A percentile compares a stretch with the other conserved stretches of the same genome.
Evolutionary conservation across 768 basidiomycete genomes (phyloP).

Genomic region (Pleurotus tuoliensis): DNA sequence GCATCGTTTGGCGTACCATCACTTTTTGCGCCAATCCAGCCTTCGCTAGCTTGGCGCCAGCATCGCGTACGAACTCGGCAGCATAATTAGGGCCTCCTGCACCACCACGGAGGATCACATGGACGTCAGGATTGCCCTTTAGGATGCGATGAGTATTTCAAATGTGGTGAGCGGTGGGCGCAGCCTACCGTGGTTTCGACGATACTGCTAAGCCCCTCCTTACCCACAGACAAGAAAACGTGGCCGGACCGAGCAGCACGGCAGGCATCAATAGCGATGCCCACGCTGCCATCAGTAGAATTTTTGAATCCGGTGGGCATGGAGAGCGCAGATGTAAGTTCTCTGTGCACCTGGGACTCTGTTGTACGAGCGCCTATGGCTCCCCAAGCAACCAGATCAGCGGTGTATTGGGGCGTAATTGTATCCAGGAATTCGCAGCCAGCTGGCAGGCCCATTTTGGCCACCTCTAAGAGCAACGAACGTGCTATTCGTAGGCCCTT

Average conservation of each 20-base stretch:
- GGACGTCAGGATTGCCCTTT: slow-evolving; percentile 79
- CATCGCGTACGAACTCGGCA: slow-evolving; percentile 66
- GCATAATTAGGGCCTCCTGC: slow-evolving; percentile 87
- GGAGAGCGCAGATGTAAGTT: slow-evolving; percentile 92
- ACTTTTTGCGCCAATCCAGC: slow-evolving; percentile 57
- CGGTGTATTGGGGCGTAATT: slow-evolving; percentile 74
- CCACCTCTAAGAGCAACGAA: slow-evolving; percentile 88
- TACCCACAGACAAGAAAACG: slow-evolving; percentile 95
- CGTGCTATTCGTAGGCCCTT: slow-evolving; percentile 89
- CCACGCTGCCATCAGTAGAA: slow-evolving; percentile 91
- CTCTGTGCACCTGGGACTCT: slow-evolving; percentile 95
- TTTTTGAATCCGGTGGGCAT: slow-evolving; percentile 99
- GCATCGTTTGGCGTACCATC: slow-evolving; percentile 67
- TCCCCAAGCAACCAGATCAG: slow-evolving; percentile 86
- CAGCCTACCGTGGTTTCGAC: slow-evolving; percentile 60
- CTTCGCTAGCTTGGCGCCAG: slow-evolving; percentile 62
- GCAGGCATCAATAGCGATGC: slow-evolving; percentile 97
- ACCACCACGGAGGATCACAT: slow-evolving; percentile 94
- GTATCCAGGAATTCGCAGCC: slow-evolving; percentile 91
- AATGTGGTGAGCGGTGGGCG: background rate
- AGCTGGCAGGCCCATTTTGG: slow-evolving; percentile 85
- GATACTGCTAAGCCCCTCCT: slow-evolving; percentile 91
- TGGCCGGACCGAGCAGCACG: slow-evolving; percentile 87
- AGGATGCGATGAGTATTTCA: background rate
- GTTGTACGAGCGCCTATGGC: slow-evolving; percentile 98